Conservation (phyloP, 495 filamentous ascomycete genomes). For the Penicillium simplicissimum region DNA sequence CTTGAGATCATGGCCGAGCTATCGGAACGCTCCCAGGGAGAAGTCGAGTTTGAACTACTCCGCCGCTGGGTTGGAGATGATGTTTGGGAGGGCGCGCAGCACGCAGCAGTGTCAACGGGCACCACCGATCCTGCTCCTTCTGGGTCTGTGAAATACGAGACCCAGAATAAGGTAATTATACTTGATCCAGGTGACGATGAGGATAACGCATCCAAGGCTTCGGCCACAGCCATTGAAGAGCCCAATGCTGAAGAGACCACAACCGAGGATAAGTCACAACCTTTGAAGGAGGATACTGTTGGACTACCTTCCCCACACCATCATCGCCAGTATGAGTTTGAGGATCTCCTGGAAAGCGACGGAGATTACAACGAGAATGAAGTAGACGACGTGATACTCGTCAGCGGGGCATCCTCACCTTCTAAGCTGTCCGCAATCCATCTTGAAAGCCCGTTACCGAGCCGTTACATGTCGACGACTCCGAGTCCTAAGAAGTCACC, state of each 20-base stretch:
- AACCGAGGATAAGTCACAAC: background rate
- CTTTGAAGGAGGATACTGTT: background rate
- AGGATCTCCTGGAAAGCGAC: conserved; percentile 10
- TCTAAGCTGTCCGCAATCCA: conserved; percentile 20
- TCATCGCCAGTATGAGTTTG: conserved; percentile 1
- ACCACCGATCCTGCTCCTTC: background rate
- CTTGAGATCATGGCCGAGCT: conserved; percentile 30
- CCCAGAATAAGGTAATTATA: conserved; percentile 3
- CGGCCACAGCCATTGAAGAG: background rate
- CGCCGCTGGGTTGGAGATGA: conserved; percentile 37
- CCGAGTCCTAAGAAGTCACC: conserved; percentile 13
- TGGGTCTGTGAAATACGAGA: conserved; percentile 9
- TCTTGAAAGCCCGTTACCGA: conserved; percentile 17
- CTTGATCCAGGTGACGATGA: background rate
- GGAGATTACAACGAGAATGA: background rate
- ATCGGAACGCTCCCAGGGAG: conserved; percentile 33
- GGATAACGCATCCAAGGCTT: background rate
- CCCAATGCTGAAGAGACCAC: background rate
- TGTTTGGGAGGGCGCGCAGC: conserved; percentile 13
- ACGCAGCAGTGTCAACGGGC: too few species aligned
- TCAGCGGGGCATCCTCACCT: conserved; percentile 13
- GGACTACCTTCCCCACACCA: background rate
- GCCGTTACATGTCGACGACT: background rate
- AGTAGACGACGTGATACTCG: background rate
- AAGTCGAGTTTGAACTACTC: conserved; percentile 44